A percentile compares a stretch with the other conserved stretches of the same genome.
Conservation (phyloP, 2,329 filamentous ascomycete species). For the Colletotrichum acutatum region DNA sequence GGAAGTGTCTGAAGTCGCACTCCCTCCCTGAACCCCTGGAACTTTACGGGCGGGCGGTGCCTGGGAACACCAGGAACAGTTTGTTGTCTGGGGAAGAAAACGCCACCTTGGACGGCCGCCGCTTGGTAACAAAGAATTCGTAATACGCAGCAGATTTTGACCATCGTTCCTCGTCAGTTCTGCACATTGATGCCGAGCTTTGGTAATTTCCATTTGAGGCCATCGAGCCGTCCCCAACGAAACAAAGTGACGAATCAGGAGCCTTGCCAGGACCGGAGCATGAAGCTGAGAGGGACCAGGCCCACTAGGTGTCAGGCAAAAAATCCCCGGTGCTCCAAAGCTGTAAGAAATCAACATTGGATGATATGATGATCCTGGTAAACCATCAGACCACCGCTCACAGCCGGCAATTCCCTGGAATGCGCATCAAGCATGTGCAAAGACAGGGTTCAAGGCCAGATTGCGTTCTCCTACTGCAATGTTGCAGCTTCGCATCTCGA, state of each 20-base stretch:
- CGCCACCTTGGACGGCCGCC: slow-evolving; percentile 17
- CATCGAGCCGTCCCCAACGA: slow-evolving; percentile 24
- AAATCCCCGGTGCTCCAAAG: slow-evolving; percentile 29
- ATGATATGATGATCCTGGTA: slow-evolving; percentile 32
- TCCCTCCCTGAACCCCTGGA: neutral
- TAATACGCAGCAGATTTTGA: neutral
- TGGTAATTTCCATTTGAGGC: slow-evolving; percentile 22
- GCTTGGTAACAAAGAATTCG: slow-evolving; percentile 22
- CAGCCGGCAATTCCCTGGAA: neutral
- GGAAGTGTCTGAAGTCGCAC: slow-evolving; percentile 22
- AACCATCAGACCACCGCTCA: slow-evolving; percentile 22
- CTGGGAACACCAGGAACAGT: slow-evolving; percentile 6
- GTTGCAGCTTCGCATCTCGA: neutral
- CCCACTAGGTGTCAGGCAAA: slow-evolving; percentile 28
- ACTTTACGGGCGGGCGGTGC: slow-evolving; percentile 16
- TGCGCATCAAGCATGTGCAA: neutral
- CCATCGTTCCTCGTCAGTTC: slow-evolving; percentile 3
- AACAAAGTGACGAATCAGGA: slow-evolving; percentile 20
- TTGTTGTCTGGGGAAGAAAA: slow-evolving; percentile 25
- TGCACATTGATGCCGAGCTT: slow-evolving; percentile 7
- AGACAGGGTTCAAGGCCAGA: neutral
- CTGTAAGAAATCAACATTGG: slow-evolving; percentile 31
- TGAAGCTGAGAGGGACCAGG: slow-evolving; percentile 18
- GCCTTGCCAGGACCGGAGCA: slow-evolving; percentile 2
- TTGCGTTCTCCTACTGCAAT: slow-evolving; percentile 5